Evolutionary conservation across 331 rosid genomes (phyloP).

Genomic region (Rosa hybrid): DNA sequence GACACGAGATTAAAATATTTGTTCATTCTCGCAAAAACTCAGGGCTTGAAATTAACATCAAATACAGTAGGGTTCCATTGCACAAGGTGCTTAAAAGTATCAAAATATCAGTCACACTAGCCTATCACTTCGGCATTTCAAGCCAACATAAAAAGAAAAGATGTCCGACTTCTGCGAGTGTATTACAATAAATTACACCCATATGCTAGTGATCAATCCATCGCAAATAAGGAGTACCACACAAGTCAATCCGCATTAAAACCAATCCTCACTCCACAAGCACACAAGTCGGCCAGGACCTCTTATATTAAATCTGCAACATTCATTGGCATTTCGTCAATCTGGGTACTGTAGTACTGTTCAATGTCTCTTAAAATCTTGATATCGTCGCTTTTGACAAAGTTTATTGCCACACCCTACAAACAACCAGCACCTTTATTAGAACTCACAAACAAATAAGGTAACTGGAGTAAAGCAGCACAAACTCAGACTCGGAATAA

Average conservation of each 20-base stretch:
- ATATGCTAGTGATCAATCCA: not conserved
- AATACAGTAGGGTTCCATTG: not conserved
- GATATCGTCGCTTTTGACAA: slow-evolving; percentile 94
- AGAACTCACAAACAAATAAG: not conserved
- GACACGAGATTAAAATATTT: not conserved
- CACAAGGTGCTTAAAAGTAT: slow-evolving; percentile 5
- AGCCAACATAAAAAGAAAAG: not conserved
- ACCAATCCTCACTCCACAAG: slow-evolving; percentile 13
- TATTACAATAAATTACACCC: not conserved
- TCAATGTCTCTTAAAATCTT: slow-evolving; percentile 93
- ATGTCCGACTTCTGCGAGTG: not conserved
- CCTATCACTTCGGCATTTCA: not conserved
- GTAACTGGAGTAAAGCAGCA: not conserved
- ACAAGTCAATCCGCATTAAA: not conserved
- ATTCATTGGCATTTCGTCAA: slow-evolving; percentile 98
- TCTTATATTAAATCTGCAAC: slow-evolving; percentile 84
- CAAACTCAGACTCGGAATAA: not conserved
- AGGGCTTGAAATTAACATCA: not conserved
- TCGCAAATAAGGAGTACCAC: slow-evolving; percentile 12
- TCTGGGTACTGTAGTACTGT: slow-evolving; percentile 96
- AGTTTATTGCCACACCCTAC: slow-evolving; percentile 99
- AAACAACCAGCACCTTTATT: slow-evolving; percentile 10
- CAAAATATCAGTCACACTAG: not conserved
- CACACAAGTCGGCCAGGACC: slow-evolving; percentile 11
- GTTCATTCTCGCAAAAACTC: not conserved